Evolutionary conservation across 306 rosid species (phyloP), one percentile per base, ranked within the genome.

Genomic region (Cotoneaster glaucophyllus): DNA sequence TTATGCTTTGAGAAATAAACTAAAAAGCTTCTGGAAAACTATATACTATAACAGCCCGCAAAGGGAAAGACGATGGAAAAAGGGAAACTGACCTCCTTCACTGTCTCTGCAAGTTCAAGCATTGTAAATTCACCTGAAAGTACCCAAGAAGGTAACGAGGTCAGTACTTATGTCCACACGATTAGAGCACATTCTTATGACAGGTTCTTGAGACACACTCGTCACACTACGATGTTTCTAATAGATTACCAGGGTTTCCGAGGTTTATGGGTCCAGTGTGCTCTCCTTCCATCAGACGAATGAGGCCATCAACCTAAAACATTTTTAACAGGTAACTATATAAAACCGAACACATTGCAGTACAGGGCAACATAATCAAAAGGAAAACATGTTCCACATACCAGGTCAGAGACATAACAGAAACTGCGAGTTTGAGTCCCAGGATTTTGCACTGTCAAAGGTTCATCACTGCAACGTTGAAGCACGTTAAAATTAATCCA

Each of bases 341-440:
- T 67, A 28, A 70, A n/a, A 66, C 59, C 12, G 3, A n/a, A 57
- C 26, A 32, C n/a, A 52, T 13, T 37, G 25, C 9, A n/a, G 34
- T 1, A 41, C 69, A 43, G 24, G 25, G 59, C 18, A 82, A 41
- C 7, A 59, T 67, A 62, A 48, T 18, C 15, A 59, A 65, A 63
- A 74, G 24, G 53, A 56, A 65, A 25, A 53, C 3, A 13, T 39
- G 61, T 29, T 50, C 70, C 61, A 70, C 61, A 71, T 78, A 92
- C 97, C 96, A 92, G 80, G 81, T 92, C 96, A 31, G 91, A 86
- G 70, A 92, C 96, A 75, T 71, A 92, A 67, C 97, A 92, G 84
- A 92, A 92, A 80, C 97, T 92, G 66, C 97, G 93, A 73, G 97
- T 90, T 73, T 92, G 97, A 31, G 97, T 88, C 78, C 97, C 97